Percentiles rank a stretch among this genome's conserved stretches.
Evolutionary conservation across 768 basidiomycete genomes (phyloP).

Genomic region (Naganishia vishniacii): DNA sequence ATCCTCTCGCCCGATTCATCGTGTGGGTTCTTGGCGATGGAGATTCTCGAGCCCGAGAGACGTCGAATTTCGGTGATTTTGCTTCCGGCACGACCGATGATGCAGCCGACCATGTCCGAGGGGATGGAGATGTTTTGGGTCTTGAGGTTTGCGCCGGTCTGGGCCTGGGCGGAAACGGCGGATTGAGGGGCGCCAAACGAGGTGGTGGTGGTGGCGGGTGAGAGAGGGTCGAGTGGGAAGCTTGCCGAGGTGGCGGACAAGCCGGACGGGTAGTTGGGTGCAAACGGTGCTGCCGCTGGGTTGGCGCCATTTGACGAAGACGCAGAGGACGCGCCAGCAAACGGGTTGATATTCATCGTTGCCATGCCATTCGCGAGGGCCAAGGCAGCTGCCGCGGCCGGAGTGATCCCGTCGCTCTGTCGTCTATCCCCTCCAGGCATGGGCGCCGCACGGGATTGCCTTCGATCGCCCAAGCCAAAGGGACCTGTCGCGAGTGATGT

Average conservation of each 20-base stretch:
- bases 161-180: conserved; percentile 14
- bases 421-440: conserved; percentile 23
- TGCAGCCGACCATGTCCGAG: conserved; percentile 87
- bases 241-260: neutral
- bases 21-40: conserved; percentile 97
- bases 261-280: neutral
- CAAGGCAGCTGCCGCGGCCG: neutral
- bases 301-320: conserved; percentile 3
- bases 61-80: conserved; percentile 99
- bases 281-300: conserved; percentile 7
- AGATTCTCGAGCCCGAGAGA: conserved; percentile 94
- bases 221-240: conserved; percentile 42
- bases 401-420: conserved; percentile 21
- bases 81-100: conserved; percentile 78
- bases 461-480: conserved; percentile 28
- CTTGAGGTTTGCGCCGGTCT: conserved; percentile 65
- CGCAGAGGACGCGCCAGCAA: neutral
- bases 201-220: conserved; percentile 42
- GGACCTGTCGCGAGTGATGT: conserved; percentile 32
- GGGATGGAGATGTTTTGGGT: conserved; percentile 99
- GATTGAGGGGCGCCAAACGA: conserved; percentile 24
- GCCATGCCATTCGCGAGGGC: conserved; percentile 14
- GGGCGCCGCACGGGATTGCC: conserved; percentile 25
- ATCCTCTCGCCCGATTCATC: conserved; percentile 98
- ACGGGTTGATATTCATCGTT: neutral